Conservation (phyloP, 2,329 filamentous ascomycete genomes). For the Plectosphaerella cucumerina region DNA sequence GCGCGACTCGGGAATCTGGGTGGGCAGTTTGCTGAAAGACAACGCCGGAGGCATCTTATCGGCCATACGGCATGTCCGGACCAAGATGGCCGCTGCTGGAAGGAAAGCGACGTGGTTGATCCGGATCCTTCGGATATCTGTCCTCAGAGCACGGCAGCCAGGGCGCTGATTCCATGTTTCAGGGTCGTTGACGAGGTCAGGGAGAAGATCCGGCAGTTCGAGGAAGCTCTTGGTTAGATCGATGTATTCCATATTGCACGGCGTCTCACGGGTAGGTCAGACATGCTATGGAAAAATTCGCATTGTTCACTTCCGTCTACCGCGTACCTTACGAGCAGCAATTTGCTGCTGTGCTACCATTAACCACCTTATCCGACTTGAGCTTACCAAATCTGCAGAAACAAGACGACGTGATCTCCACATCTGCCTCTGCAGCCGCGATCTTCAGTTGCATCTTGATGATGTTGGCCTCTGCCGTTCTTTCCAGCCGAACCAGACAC, state of each 20-base stretch:
- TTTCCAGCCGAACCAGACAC: conserved; percentile 54
- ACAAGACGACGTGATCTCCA: conserved; percentile 28
- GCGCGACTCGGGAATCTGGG: conserved; percentile 14
- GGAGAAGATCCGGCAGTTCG: conserved; percentile 17
- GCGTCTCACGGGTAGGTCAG: too few relatives aligned
- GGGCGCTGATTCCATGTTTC: conserved; percentile 20
- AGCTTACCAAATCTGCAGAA: conserved; percentile 20
- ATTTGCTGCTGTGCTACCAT: background rate
- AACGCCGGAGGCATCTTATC: conserved; percentile 20
- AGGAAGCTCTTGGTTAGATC: background rate
- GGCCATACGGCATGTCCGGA: conserved; percentile 20
- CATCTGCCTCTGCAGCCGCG: conserved; percentile 20
- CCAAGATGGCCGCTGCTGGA: conserved; percentile 19
- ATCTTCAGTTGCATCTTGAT: conserved; percentile 19
- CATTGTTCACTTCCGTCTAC: too few relatives aligned
- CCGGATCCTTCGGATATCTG: conserved; percentile 21
- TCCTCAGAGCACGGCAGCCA: conserved; percentile 16
- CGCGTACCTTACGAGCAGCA: background rate
- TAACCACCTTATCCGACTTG: background rate
- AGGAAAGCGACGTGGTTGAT: conserved; percentile 13
- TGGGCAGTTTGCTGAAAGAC: conserved; percentile 17
- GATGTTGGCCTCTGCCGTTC: conserved; percentile 30
- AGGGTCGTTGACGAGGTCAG: conserved; percentile 23
- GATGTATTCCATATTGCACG: background rate
- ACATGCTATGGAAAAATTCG: too few relatives aligned